Evolutionary conservation across 164 flowering plant species (phyloP), one percentile per base, ranked within the genome.

Genomic region (Vitis rupestris): DNA sequence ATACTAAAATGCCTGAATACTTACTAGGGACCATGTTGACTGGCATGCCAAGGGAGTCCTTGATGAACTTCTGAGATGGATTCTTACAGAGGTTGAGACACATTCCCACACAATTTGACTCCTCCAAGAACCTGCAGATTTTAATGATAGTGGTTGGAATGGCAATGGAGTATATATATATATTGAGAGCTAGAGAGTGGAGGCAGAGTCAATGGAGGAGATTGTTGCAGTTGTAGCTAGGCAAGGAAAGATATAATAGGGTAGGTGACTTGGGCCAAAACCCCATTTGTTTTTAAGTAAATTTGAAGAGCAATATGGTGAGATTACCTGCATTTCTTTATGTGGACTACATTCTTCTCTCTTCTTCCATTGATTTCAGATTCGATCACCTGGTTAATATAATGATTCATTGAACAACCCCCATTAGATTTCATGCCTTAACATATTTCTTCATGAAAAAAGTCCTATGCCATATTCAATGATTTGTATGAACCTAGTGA

Each of bases 1-100:
- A 3, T 37, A 37, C 44, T 37, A 37, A 37, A 37, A 37, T 37
- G 44, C 44, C 44, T 37, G 7, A 37, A 37, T 37, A 37, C 44
- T 37, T 91, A 96, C 98, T 87, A 4, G 98, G 99, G 8, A 90
- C 90, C 98, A 93, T 92, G 84, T 80, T 80, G 81, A 92, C 73
- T 29, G 99, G 92, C 82, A 90, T 84, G 72, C 99, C 97, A 0
- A 96, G 69, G 29, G 95, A 81, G 31, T 90, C 85, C 68, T 88
- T 90, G 66, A 96, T 87, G 74, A 91, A 93, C 55, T 66, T 70
- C 72, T 93, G 98, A 63, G 90, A 81, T 6, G 98, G 99, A 67
- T 87, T 75, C 77, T 90, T 96, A 68, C 98, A 96, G 11, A 93
- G 87, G 74, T 92, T 93, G 61, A 75, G 81, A 78, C 99, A 96